Evolutionary conservation across 2,329 filamentous ascomycete species (phyloP).

Genomic region (Domatiomyces globalis): DNA sequence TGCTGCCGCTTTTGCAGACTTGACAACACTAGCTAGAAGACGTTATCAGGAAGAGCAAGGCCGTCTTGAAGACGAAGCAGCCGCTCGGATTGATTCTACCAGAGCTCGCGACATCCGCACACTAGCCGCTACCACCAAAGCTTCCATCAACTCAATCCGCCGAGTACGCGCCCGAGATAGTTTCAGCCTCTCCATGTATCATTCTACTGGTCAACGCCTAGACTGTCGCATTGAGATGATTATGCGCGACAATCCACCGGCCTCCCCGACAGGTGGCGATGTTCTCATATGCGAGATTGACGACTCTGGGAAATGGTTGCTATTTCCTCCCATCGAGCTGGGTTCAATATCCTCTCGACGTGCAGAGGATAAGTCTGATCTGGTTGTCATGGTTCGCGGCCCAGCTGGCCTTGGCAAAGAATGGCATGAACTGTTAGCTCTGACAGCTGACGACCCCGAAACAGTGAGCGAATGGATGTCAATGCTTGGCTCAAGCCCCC

Average conservation of each 20-base stretch:
- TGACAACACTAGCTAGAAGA: conserved; percentile 64
- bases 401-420: conserved; percentile 44
- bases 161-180: conserved; percentile 82
- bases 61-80: conserved; percentile 71
- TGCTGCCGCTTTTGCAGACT: conserved; percentile 49
- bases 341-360: conserved; percentile 63
- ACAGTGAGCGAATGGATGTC: conserved; percentile 75
- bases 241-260: conserved; percentile 63
- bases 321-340: conserved; percentile 77
- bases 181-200: conserved; percentile 70
- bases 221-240: conserved; percentile 81
- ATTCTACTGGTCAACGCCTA: conserved; percentile 80
- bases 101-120: conserved; percentile 67
- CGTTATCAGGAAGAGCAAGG: conserved; percentile 59
- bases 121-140: conserved; percentile 53
- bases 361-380: conserved; percentile 55
- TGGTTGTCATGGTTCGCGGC: conserved; percentile 79
- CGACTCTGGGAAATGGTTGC: conserved; percentile 59
- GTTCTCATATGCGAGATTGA: conserved; percentile 89
- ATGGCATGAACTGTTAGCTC: conserved; percentile 75
- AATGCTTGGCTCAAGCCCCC: conserved; percentile 56
- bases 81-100: conserved; percentile 66
- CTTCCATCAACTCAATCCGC: conserved; percentile 59
- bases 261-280: conserved; percentile 54
- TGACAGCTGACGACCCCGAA: conserved; percentile 61